These are phyloP conservation scores for Fusarium nanum DNA, from an alignment of 2,329 filamentous ascomycete genomes.

Conservation along the genomic window DNA sequence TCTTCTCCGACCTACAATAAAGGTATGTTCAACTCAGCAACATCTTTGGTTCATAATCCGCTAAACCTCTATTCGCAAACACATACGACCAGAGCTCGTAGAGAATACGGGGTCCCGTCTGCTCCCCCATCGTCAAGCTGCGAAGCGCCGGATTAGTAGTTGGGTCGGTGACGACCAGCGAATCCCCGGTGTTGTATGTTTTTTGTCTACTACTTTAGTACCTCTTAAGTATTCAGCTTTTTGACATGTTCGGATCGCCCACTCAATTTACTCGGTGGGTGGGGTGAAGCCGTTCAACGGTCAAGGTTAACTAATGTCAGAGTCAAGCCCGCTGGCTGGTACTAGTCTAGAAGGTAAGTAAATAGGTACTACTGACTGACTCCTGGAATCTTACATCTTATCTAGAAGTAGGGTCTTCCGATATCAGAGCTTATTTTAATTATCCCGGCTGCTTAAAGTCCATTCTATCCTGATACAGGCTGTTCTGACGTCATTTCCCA, in stretches of 20 bases:
- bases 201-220: not conserved
- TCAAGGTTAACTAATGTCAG: not conserved
- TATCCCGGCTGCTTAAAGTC: not conserved
- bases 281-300: not conserved
- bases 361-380: not conserved
- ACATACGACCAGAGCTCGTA: conserved; percentile 28
- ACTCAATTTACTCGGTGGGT: not conserved
- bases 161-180: conserved; percentile 24
- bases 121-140: conserved; percentile 20
- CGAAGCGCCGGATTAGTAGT: conserved; percentile 26
- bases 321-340: not conserved
- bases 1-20: not conserved
- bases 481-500: conserved; percentile 23
- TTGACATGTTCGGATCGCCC: not conserved
- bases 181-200: conserved; percentile 27
- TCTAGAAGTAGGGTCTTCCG: not conserved
- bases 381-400: not conserved
- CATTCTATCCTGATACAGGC: not conserved
- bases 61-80: not conserved
- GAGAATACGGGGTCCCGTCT: conserved; percentile 15
- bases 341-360: not conserved
- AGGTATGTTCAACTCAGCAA: not conserved
- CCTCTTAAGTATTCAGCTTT: not conserved
- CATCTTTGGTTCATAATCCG: not conserved
- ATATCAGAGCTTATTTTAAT: not conserved